These are phyloP conservation scores for Lentinula edodes DNA, from an alignment of 768 basidiomycete species.

Conservation along the genomic window DNA sequence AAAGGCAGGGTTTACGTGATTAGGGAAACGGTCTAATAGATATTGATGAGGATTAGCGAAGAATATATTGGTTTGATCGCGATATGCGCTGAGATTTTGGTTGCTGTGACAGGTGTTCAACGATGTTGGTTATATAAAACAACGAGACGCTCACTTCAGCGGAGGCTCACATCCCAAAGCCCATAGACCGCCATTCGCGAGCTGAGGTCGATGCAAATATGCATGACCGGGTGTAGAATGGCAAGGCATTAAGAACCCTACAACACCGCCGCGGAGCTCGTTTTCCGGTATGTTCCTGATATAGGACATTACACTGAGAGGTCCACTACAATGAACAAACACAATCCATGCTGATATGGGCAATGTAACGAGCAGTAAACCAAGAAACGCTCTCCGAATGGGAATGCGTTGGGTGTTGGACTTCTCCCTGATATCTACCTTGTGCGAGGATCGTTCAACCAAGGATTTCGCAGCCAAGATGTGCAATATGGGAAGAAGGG, in stretches of 20 bases:
- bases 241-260: slow-evolving; percentile 92
- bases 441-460: slow-evolving; percentile 34
- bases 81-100: slow-evolving; percentile 52
- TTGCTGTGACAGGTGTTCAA: slow-evolving; percentile 27
- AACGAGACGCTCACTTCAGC: slow-evolving; percentile 48
- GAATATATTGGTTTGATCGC: slow-evolving; percentile 80
- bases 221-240: slow-evolving; percentile 94
- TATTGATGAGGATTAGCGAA: slow-evolving; percentile 68
- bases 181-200: slow-evolving; percentile 66
- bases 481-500: slow-evolving; percentile 80
- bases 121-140: background rate
- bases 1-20: slow-evolving; percentile 52
- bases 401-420: slow-evolving; percentile 16
- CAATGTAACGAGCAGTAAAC: slow-evolving; percentile 46
- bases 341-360: slow-evolving; percentile 65
- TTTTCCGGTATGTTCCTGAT: slow-evolving; percentile 48
- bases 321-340: slow-evolving; percentile 74
- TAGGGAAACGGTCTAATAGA: slow-evolving; percentile 62
- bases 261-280: slow-evolving; percentile 36
- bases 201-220: slow-evolving; percentile 69
- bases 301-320: slow-evolving; percentile 69
- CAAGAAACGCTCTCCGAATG: slow-evolving; percentile 28
- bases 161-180: slow-evolving; percentile 93
- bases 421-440: slow-evolving; percentile 4
- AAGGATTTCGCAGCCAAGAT: slow-evolving; percentile 73